Conservation (phyloP, 2,329 filamentous ascomycete genomes). For the Lecanosticta acicola region DNA sequence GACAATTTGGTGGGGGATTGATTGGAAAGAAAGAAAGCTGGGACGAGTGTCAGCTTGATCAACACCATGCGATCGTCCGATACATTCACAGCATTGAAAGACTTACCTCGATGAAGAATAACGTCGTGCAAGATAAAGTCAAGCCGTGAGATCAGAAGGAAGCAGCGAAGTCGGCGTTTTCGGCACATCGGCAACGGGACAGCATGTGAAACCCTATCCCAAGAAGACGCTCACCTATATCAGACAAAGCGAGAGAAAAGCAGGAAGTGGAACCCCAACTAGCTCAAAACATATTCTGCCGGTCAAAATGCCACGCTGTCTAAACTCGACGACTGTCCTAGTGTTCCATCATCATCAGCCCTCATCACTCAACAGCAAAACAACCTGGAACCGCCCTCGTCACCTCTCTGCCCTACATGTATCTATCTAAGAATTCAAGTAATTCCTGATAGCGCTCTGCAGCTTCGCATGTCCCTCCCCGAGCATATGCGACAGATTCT, state of each 20-base stretch:
- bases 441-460: constrained; percentile 55
- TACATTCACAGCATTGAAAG: too few species aligned
- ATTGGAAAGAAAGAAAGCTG: neutral
- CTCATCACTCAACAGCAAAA: too few species aligned
- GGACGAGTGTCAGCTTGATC: too few species aligned
- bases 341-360: neutral
- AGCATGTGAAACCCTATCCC: neutral
- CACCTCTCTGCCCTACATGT: too few species aligned
- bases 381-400: too few species aligned
- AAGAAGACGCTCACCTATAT: neutral
- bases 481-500: constrained; percentile 76
- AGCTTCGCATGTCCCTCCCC: constrained; percentile 81
- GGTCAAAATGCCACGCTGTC: neutral
- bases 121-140: too few species aligned
- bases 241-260: too few species aligned
- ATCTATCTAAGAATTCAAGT: constrained; percentile 32
- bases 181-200: neutral
- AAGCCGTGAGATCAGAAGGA: neutral
- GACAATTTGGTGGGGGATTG: neutral
- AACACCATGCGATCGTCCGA: too few species aligned
- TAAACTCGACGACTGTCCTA: neutral
- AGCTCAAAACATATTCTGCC: neutral
- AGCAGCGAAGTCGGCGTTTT: neutral
- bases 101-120: too few species aligned
- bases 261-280: too few species aligned